Evolutionary conservation across 352 stramenopile genomes (phyloP).

Genomic region (Pythium vanterpoolii): DNA sequence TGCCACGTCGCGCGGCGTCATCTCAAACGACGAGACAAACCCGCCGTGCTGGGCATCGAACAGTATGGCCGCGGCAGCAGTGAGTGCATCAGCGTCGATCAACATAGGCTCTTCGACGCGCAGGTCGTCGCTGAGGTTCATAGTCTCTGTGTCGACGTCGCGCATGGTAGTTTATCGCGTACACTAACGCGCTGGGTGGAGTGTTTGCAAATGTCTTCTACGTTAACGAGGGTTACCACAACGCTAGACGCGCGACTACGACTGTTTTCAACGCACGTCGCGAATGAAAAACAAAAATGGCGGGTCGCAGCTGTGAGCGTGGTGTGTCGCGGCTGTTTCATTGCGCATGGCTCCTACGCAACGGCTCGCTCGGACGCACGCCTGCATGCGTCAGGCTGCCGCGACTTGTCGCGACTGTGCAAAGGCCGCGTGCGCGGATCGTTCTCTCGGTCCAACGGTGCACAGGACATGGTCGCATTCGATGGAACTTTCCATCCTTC

Average conservation of each 20-base stretch:
- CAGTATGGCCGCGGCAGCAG: not conserved
- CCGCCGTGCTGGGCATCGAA: conserved; percentile 6
- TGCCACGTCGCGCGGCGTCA: conserved; percentile 14
- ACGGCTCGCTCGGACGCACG: not conserved
- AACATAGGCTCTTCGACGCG: conserved; percentile 16
- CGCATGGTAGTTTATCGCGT: conserved; percentile 7
- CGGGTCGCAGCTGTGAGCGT: too few relatives aligned
- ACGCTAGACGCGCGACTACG: too few relatives aligned
- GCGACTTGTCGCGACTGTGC: not conserved
- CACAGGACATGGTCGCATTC: not conserved
- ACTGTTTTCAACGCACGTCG: too few relatives aligned
- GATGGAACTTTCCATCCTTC: conserved; percentile 22
- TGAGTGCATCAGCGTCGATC: not conserved
- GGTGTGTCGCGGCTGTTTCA: too few relatives aligned
- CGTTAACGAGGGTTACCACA: not conserved
- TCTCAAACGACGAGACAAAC: conserved; percentile 23
- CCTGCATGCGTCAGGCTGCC: too few relatives aligned
- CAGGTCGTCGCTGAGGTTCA: conserved; percentile 16
- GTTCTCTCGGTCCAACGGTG: not conserved
- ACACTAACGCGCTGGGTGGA: too few relatives aligned
- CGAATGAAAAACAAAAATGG: too few relatives aligned
- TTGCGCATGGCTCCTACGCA: not conserved
- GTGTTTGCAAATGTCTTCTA: not conserved
- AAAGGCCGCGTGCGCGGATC: conserved; percentile 1
- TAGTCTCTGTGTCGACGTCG: conserved; percentile 18